These are phyloP conservation scores for Orbilia oligospora DNA, from an alignment of 2,329 filamentous ascomycete genomes.

Conservation along the genomic window DNA sequence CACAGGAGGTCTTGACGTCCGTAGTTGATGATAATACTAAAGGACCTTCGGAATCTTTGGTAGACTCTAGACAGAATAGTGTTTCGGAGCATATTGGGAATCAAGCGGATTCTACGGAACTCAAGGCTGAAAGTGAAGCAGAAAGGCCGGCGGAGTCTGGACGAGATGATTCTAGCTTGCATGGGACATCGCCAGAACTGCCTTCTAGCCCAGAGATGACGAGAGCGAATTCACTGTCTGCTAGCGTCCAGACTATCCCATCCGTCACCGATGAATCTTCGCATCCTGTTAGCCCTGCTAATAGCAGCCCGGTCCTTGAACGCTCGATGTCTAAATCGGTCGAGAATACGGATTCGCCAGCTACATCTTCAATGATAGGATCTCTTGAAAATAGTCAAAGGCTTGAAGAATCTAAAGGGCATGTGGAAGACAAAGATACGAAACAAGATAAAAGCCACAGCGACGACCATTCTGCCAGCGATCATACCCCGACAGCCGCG, in stretches of 20 bases:
- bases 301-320: conserved; percentile 50
- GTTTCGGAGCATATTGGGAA: conserved; percentile 43
- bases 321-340: conserved; percentile 24
- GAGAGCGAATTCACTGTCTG: conserved; percentile 55
- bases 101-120: conserved; percentile 45
- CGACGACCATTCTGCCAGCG: conserved; percentile 19
- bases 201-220: conserved; percentile 59
- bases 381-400: conserved; percentile 29
- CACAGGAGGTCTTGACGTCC: conserved; percentile 75
- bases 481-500: conserved; percentile 9
- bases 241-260: conserved; percentile 55
- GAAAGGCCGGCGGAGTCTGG: conserved; percentile 17
- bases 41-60: conserved; percentile 59
- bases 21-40: conserved; percentile 76
- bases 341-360: conserved; percentile 31
- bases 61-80: conserved; percentile 52
- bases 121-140: conserved; percentile 41
- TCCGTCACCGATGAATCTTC: conserved; percentile 56
- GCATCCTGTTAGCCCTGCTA: conserved; percentile 38
- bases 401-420: conserved; percentile 22
- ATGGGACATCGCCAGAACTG: conserved; percentile 55
- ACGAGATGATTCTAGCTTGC: conserved; percentile 44
- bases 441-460: conserved; percentile 28
- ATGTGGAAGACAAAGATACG: conserved; percentile 12
- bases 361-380: conserved; percentile 4